Percentiles rank a stretch among this genome's conserved stretches.
These are phyloP conservation scores for Cucumis sativus DNA, from an alignment of 306 rosid genomes.

Conservation along the genomic window Cucumber_9930_V3 NC_026659.2:10298001-10298500, in stretches of 20 bases:
- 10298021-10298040: constrained; percentile 89
- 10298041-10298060: constrained; percentile 97
- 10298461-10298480: constrained; percentile 35
- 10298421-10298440: constrained; percentile 41
- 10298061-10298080: constrained; percentile 98
- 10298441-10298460: constrained; percentile 31
- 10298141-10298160: constrained; percentile 32
- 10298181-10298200: constrained; percentile 85
- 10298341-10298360: not conserved
- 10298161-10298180: constrained; percentile 92
- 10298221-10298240: constrained; percentile 81
- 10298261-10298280: constrained; percentile 71
- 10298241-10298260: constrained; percentile 48
- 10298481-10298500: constrained; percentile 53
- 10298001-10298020: constrained; percentile 99
- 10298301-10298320: constrained; percentile 6
- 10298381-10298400: constrained; percentile 63
- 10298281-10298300: constrained; percentile 41
- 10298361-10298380: constrained; percentile 48
- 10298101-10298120: constrained; percentile 3
- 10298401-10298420: constrained; percentile 57
- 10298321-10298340: not conserved
- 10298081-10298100: constrained; percentile 6
- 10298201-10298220: constrained; percentile 72
- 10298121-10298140: constrained; percentile 10